Base-by-base conservation (phyloP, 2,329 filamentous ascomycete species). In the Chaetomium olivaceum region DNA sequence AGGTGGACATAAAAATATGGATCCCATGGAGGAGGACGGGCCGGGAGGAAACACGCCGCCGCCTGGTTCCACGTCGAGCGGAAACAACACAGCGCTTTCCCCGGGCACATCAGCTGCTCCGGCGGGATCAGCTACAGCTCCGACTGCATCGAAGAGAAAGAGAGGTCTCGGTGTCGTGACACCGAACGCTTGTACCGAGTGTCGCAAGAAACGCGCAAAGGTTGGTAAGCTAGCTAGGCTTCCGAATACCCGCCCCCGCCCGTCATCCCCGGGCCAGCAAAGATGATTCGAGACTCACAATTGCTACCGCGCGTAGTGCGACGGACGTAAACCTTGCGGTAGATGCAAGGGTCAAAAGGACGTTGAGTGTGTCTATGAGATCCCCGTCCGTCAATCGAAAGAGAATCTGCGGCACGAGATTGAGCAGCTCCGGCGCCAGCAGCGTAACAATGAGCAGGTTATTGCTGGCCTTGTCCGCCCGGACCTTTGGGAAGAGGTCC, bases 381-480 rank as follows among this genome's bases (percentile, higher is more conserved):
- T 87, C 8, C 87, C 86, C 0, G 82, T 89, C 5, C 85, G 87
- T 54, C 86, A 88, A 69, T 88, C 86, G 12, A 89, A 89, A 67
- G 86, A 88, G 67, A 82, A 83, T 61, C 80, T 89, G 5, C 82
- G 87, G 54, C 78, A 77, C 71, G 86, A 89, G 71, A 86, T 89
- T 66, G 87, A 89, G 61, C 76, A 76, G 29, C 76, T 89, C 43
- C 83, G 83, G 57, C 79, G 79, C 19, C 81, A 83, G 51, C 83
- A 87, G 71, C 82, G 80, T 25, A 82, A 81, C 54, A 86, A 77
- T 73, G 83, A 88, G 29, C 80, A 80, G 33, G 81, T 89, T 58
- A 77, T 89, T 31, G 77, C 81, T 3, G 86, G 86, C 11, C 80
- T 89, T 56, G 75, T 78, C 5, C 80, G 80, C 12, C 78, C 83